Conservation (phyloP, 495 filamentous ascomycete species). For the Penicillium macrosclerotiorum region DNA sequence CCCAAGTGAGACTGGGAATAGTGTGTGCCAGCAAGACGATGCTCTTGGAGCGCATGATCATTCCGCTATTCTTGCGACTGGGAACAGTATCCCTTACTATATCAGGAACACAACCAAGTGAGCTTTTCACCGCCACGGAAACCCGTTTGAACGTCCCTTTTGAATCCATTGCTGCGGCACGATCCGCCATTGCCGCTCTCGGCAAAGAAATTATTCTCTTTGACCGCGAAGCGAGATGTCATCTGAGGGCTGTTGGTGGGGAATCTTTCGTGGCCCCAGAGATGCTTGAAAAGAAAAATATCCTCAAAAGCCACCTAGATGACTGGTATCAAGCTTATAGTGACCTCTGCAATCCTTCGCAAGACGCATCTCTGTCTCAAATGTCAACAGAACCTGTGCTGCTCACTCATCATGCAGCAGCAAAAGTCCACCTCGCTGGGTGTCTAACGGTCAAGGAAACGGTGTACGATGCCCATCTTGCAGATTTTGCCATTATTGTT, state of each 20-base stretch:
- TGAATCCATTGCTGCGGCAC: conserved; percentile 28
- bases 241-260: not conserved
- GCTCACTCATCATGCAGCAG: conserved; percentile 10
- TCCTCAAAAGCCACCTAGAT: conserved; percentile 7
- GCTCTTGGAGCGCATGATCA: conserved; percentile 23
- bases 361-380: not conserved
- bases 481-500: conserved; percentile 30
- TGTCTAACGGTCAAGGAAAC: conserved; percentile 16
- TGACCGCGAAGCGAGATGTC: conserved; percentile 9
- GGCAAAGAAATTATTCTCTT: conserved; percentile 19
- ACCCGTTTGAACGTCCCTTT: conserved; percentile 3
- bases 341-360: not conserved
- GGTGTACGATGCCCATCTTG: conserved; percentile 21
- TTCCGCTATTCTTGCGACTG: conserved; percentile 26
- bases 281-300: conserved; percentile 8
- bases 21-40: conserved; percentile 10
- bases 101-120: conserved; percentile 14
- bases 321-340: conserved; percentile 8
- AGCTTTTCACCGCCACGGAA: conserved; percentile 8
- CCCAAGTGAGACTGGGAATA: conserved; percentile 1
- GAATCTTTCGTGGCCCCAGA: conserved; percentile 4
- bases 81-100: conserved; percentile 19
- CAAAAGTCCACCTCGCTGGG: conserved; percentile 9
- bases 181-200: conserved; percentile 30
- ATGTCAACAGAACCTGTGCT: conserved; percentile 8